phyloP scores from a whole-genome alignment of 2,329 filamentous ascomycete species.

The Hypoxylon sp. region DNA sequence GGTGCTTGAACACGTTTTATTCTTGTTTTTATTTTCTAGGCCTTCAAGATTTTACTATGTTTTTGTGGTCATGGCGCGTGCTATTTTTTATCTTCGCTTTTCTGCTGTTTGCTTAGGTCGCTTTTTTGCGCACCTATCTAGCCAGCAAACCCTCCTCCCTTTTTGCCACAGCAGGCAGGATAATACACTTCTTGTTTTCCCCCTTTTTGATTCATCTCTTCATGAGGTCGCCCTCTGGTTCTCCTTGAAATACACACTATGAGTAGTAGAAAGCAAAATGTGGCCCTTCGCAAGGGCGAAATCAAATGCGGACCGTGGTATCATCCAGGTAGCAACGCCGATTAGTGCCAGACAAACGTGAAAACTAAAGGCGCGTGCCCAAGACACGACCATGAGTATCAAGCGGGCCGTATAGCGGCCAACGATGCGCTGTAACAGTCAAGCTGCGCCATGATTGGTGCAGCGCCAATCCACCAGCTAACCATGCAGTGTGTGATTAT shows the following conservation, averaged over 20 bases:
- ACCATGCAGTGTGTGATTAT: conserved; percentile 48
- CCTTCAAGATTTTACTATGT: conserved; percentile 48
- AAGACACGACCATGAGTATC: conserved; percentile 38
- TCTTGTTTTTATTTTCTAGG: conserved; percentile 50
- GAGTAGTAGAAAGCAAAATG: conserved; percentile 48
- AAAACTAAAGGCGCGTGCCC: conserved; percentile 45
- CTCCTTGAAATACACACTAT: conserved; percentile 52
- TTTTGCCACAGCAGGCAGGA: conserved; percentile 28
- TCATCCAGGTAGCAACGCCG: conserved; percentile 55
- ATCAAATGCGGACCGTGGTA: conserved; percentile 56
- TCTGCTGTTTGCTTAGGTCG: conserved; percentile 28
- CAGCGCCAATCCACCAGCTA: conserved; percentile 29
- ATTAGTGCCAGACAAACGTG: conserved; percentile 48
- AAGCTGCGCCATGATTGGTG: conserved; percentile 36
- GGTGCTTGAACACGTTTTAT: conserved; percentile 43
- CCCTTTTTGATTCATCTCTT: conserved; percentile 42
- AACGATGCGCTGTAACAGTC: conserved; percentile 39
- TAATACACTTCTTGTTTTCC: conserved; percentile 31
- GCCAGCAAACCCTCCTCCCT: conserved; percentile 31
- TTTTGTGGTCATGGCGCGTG: conserved; percentile 51
- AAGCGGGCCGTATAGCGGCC: conserved; percentile 36
- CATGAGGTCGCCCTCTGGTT: conserved; percentile 51
- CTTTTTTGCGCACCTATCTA: conserved; percentile 37
- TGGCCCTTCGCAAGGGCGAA: conserved; percentile 47
- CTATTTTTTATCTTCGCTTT: conserved; percentile 37